phyloP scores from a whole-genome alignment of 345 rosid genomes.

The Carallia brachiata region DNA sequence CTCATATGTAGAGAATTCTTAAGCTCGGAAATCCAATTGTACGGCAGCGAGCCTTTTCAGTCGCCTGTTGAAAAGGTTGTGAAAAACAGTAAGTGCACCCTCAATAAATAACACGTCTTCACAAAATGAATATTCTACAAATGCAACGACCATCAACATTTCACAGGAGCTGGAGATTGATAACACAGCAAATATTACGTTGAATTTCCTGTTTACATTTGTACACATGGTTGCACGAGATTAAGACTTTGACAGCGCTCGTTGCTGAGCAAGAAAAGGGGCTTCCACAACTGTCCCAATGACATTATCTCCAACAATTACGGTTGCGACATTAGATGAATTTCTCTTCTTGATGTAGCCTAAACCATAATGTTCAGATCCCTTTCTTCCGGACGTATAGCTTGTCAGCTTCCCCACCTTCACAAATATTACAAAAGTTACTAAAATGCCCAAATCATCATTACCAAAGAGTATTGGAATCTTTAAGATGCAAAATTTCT shows the following conservation, averaged over 20 bases:
- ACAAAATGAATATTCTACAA: too few relatives aligned
- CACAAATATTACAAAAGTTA: conserved; percentile 2
- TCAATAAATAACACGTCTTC: too few relatives aligned
- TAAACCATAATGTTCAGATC: conserved; percentile 53
- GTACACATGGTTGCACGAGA: conserved; percentile 2
- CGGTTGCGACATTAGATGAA: conserved; percentile 47
- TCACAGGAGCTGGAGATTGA: too few relatives aligned
- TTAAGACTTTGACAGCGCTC: conserved; percentile 43
- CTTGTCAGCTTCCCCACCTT: conserved; percentile 85
- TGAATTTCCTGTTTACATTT: neutral
- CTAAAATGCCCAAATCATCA: neutral
- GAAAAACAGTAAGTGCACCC: too few relatives aligned
- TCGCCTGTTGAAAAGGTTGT: too few relatives aligned
- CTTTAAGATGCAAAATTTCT: too few relatives aligned
- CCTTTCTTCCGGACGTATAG: conserved; percentile 50
- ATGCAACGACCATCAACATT: too few relatives aligned
- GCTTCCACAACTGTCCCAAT: conserved; percentile 50
- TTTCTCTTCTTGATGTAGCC: conserved; percentile 71
- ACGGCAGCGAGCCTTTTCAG: too few relatives aligned
- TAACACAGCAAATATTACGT: neutral
- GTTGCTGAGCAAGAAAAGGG: conserved; percentile 64
- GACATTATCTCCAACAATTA: conserved; percentile 55
- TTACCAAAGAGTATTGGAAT: neutral
- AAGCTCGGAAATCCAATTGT: too few relatives aligned
- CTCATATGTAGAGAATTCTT: too few relatives aligned